Percentiles rank a stretch among this genome's conserved stretches.
phyloP scores from a whole-genome alignment of 129 eudicot genomes.

The Centaurea solstitialis region DNA sequence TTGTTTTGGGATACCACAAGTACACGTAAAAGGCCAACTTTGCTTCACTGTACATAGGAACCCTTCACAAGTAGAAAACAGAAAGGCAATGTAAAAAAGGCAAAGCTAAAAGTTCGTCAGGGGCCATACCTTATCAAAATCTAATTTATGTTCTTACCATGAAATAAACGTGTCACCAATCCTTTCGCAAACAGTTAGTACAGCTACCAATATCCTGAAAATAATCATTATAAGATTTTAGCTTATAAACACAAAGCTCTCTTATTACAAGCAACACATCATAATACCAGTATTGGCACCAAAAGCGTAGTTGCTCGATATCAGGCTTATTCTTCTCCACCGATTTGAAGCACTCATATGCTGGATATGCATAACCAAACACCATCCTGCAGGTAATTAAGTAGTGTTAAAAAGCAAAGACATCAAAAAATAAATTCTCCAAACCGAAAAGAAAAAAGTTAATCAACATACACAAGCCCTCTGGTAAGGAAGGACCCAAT shows the following conservation, averaged over 20 bases:
- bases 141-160: constrained; percentile 52
- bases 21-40: constrained; percentile 84
- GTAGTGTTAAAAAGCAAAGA: not conserved
- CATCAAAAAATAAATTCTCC: not conserved
- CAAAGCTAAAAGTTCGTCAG: not conserved
- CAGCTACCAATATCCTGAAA: constrained; percentile 91
- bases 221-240: not conserved
- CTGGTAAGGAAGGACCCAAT: constrained; percentile 89
- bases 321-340: constrained; percentile 88
- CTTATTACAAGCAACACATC: not conserved
- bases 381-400: constrained; percentile 61
- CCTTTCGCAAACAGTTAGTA: constrained; percentile 79
- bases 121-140: not conserved
- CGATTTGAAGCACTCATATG: constrained; percentile 83
- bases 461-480: constrained; percentile 80
- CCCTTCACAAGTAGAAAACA: constrained; percentile 54
- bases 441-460: not conserved
- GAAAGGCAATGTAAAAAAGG: not conserved
- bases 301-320: constrained; percentile 83
- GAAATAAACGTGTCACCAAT: constrained; percentile 79
- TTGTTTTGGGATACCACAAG: constrained; percentile 92
- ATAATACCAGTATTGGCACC: constrained; percentile 94
- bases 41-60: constrained; percentile 97
- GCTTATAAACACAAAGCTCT: constrained; percentile 7
- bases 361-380: constrained; percentile 94